Base-by-base conservation (phyloP, 306 rosid species). In the Cucurbita argyrosperma region DNA sequence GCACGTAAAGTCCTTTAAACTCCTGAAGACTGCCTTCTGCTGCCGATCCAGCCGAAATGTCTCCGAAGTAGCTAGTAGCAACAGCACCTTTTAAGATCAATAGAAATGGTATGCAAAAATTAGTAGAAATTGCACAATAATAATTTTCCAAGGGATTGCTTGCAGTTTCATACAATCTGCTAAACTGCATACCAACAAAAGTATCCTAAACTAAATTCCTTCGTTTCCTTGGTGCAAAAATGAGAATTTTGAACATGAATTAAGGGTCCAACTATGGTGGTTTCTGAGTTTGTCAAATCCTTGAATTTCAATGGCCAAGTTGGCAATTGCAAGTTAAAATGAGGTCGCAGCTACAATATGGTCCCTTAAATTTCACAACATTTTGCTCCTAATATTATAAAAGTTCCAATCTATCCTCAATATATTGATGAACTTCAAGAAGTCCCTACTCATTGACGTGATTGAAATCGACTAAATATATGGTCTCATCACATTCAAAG, bases 31-130 rank as follows among this genome's bases (percentile, higher is more conserved):
- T 79, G 38, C 83, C 85, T 15, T 84, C 79, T 49, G 53, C 71
- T 74, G 67, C 80, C 30, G 85, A 78, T 82, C 85, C 80, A 43
- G 59, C 80, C 0, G 83, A 80, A 76, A 76, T 83, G 15, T 88
- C 92, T 81, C 96, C 92, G 74, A 89, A 57, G 18, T 65, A 71
- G 39, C 88, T 58, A 49, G 89, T 82, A 77, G 81, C 69, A 60
- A 84, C 92, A 85, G 90, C 94, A 79, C 97, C 97, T 89, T 70
- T 47, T 50, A 57, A 60, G 69, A 38, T 38, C 53, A 72, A 39
- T 19, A 15, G 76, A 79, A 38, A 14, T 23, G 19, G 4, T n/a
- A 21, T 47, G 71, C 54, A 16, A 23, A 15, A 19, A 16, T 35
- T 56, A 56, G 64, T 45, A 4, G 15, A 61, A 61, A 12, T 75